Evolutionary conservation across 352 stramenopile species (phyloP), one percentile per base, ranked within the genome.

Genomic region (Globisporangium cylindrosporum): DNA sequence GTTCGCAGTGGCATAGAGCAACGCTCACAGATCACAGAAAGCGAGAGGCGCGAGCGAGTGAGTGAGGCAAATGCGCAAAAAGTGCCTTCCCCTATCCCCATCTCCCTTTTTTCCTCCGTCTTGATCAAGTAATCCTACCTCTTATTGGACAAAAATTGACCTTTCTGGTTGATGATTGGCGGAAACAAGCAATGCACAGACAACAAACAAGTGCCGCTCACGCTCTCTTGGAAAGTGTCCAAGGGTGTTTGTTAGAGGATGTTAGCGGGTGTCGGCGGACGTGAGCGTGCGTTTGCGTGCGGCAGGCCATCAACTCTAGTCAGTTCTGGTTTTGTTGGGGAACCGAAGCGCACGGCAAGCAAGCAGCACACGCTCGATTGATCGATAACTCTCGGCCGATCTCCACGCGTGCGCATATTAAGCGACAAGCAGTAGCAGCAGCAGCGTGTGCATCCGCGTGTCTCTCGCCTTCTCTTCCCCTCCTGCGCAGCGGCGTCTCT

Each of bases 281-380:
- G 56, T 48, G 24, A 14, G 56, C n/a, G 48, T 24, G 48, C n/a
- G 48, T 55, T 27, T 24, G 48, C n/a, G 56, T 18, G 56, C 20
- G 20, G 56, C 56, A 48, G 32, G 56, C 56, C 56, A 62, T 62
- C 56, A 62, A 61, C 32, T 59, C 46, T 66, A 89, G 79, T 86
- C 78, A 88, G 81, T 89, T 86, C 79, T 82, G 77, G 73, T 89
- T 89, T 87, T 80, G 62, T 78, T 69, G 70, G 70, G 58, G 67
- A 69, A 67, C 55, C 53, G 64, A 72, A 67, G 62, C 64, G 18
- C 29, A 24, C 22, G 49, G 53, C 41, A 55, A 22, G 36, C 55
- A 65, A 65, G 59, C 49, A 63, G 32, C 43, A 54, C 68, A 54
- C 43, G 43, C 43, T 24, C 43, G 43, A 20, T 49, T 32, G 60